phyloP scores from a whole-genome alignment of 148 eudicot species.

The Pharnaceum exiguum region DNA sequence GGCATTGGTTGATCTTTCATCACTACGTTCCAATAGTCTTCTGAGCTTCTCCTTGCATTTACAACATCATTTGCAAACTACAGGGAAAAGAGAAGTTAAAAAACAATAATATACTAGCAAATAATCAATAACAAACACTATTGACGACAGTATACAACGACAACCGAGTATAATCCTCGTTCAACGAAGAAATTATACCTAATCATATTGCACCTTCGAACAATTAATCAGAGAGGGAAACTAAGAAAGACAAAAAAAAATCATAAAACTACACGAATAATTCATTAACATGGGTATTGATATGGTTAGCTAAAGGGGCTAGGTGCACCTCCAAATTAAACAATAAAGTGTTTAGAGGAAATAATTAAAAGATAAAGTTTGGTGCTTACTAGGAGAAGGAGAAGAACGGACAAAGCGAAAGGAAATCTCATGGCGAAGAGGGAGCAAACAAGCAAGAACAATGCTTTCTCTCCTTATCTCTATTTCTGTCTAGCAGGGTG shows the following conservation, averaged over 20 bases:
- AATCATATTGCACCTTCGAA: too few relatives aligned
- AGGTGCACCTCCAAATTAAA: background rate
- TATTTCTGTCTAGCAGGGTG: background rate
- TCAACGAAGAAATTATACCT: too few relatives aligned
- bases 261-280: too few relatives aligned
- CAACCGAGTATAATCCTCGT: too few relatives aligned
- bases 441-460: too few relatives aligned
- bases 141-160: background rate
- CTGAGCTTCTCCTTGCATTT: slow-evolving; percentile 35
- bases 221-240: too few relatives aligned
- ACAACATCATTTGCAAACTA: slow-evolving; percentile 21
- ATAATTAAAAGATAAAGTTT: background rate
- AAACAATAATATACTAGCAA: background rate
- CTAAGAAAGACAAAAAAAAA: too few relatives aligned
- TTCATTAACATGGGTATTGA: too few relatives aligned
- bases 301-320: too few relatives aligned
- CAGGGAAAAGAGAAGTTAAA: background rate
- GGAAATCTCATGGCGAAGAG: slow-evolving; percentile 22
- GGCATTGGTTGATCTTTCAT: slow-evolving; percentile 33
- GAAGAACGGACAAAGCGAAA: slow-evolving; percentile 14
- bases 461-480: background rate
- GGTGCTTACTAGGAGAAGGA: slow-evolving; percentile 25
- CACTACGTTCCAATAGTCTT: slow-evolving; percentile 33
- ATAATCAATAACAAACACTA: background rate
- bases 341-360: background rate